phyloP scores from a whole-genome alignment of 2,329 filamentous ascomycete genomes.

The Botrytis porri region DNA sequence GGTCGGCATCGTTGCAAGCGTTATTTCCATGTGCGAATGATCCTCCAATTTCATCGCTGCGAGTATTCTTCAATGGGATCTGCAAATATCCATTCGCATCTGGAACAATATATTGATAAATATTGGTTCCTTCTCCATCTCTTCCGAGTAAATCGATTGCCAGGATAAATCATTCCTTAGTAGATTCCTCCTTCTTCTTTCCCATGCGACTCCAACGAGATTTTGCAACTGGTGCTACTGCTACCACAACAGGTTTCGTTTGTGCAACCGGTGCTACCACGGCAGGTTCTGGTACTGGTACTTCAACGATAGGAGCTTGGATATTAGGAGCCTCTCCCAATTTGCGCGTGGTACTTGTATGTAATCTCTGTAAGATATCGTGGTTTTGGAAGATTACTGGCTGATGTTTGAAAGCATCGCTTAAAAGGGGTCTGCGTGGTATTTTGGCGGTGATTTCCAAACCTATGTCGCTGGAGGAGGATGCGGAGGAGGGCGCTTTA shows the following conservation, averaged over 20 bases:
- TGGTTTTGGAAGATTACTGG: constrained; percentile 30
- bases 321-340: constrained; percentile 36
- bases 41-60: not conserved
- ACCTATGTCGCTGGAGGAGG: constrained; percentile 27
- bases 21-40: not conserved
- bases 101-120: not conserved
- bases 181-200: not conserved
- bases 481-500: not conserved
- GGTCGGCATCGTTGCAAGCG: not conserved
- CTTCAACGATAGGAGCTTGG: not conserved
- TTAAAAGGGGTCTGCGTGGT: constrained; percentile 15
- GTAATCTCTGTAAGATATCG: constrained; percentile 36
- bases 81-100: not conserved
- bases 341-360: constrained; percentile 37
- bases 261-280: not conserved
- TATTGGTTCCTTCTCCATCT: not conserved
- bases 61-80: not conserved
- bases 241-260: not conserved
- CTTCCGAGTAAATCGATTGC: not conserved
- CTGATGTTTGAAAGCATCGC: constrained; percentile 26
- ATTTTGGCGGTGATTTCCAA: constrained; percentile 28
- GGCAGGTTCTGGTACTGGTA: not conserved
- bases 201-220: not conserved
- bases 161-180: not conserved
- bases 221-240: not conserved